These are phyloP conservation scores for Asterella californica DNA, from an alignment of 225 moss, liverwort and hornwort species.

Conservation along the genomic window DNA sequence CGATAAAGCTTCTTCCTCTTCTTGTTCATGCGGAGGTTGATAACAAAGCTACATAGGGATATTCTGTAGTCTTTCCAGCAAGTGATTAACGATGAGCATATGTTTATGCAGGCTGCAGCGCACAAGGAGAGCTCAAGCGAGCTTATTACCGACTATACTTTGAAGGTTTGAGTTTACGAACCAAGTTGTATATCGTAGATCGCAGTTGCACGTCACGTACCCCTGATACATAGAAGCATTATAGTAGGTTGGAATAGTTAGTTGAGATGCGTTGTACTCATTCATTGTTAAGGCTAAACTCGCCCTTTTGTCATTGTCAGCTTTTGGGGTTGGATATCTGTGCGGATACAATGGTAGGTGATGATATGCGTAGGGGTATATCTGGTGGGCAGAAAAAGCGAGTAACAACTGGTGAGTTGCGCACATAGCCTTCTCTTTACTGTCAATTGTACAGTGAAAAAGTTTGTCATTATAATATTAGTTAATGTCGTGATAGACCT, in stretches of 20 bases:
- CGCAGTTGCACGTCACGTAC: background rate
- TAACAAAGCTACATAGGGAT: too few relatives aligned
- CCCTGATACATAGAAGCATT: background rate
- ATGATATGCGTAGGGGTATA: slow-evolving; percentile 73
- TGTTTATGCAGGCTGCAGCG: slow-evolving; percentile 40
- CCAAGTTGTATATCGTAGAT: background rate
- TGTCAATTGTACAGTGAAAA: too few relatives aligned
- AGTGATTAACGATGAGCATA: background rate
- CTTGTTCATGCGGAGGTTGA: too few relatives aligned
- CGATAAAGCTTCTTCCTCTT: background rate
- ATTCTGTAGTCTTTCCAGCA: background rate
- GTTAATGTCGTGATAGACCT: too few relatives aligned
- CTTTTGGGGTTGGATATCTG: slow-evolving; percentile 69
- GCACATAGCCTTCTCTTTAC: background rate
- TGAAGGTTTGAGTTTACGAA: slow-evolving; percentile 44
- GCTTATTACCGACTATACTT: slow-evolving; percentile 63
- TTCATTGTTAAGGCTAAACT: background rate
- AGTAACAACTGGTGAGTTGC: slow-evolving; percentile 50
- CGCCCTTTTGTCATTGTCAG: slow-evolving; percentile 25
- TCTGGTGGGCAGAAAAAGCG: slow-evolving; percentile 83
- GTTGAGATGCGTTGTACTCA: slow-evolving; percentile 41
- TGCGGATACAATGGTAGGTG: slow-evolving; percentile 56
- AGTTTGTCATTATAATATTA: too few relatives aligned
- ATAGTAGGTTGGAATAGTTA: too few relatives aligned
- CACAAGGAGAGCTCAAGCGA: slow-evolving; percentile 64